Conservation (phyloP, 495 filamentous ascomycete genomes). For the Baudoinia panamericana region DNA sequence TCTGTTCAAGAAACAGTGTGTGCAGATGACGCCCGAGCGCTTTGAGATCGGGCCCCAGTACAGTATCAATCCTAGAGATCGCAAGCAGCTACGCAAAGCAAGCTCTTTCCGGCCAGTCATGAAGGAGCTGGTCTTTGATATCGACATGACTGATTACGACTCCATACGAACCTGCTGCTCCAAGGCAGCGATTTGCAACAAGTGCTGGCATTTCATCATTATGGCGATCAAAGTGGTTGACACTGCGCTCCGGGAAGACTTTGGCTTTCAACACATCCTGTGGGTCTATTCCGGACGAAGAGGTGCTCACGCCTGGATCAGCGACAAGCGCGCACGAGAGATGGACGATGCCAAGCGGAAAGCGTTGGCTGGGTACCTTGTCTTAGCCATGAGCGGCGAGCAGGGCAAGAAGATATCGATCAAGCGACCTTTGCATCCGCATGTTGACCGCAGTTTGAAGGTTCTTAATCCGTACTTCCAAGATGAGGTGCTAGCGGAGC, state of each 20-base stretch:
- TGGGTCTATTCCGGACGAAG: slow-evolving; percentile 97
- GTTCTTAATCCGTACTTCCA: slow-evolving; percentile 69
- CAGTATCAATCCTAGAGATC: slow-evolving; percentile 80
- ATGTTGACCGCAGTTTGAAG: slow-evolving; percentile 75
- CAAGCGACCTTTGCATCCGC: slow-evolving; percentile 77
- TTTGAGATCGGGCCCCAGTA: slow-evolving; percentile 98
- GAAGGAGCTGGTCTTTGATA: slow-evolving; percentile 97
- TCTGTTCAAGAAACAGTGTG: slow-evolving; percentile 78
- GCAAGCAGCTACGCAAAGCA: slow-evolving; percentile 70
- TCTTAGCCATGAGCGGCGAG: slow-evolving; percentile 69
- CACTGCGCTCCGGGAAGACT: slow-evolving; percentile 73
- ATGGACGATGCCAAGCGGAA: slow-evolving; percentile 74
- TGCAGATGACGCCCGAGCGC: slow-evolving; percentile 73
- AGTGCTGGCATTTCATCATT: slow-evolving; percentile 92
- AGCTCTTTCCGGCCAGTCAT: slow-evolving; percentile 59
- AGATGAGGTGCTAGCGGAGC: slow-evolving; percentile 60
- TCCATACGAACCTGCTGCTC: slow-evolving; percentile 89
- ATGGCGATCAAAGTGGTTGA: slow-evolving; percentile 95
- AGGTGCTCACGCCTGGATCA: slow-evolving; percentile 98
- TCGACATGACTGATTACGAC: slow-evolving; percentile 97
- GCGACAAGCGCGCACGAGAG: slow-evolving; percentile 68
- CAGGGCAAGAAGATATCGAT: slow-evolving; percentile 80
- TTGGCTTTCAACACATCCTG: slow-evolving; percentile 89
- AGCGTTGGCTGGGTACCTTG: slow-evolving; percentile 76
- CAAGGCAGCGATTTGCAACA: slow-evolving; percentile 81